A percentile compares a stretch with the other conserved stretches of the same genome.
Conservation (phyloP, 129 eudicot genomes). For the sunflower (Helianthus annuus) region DNA sequence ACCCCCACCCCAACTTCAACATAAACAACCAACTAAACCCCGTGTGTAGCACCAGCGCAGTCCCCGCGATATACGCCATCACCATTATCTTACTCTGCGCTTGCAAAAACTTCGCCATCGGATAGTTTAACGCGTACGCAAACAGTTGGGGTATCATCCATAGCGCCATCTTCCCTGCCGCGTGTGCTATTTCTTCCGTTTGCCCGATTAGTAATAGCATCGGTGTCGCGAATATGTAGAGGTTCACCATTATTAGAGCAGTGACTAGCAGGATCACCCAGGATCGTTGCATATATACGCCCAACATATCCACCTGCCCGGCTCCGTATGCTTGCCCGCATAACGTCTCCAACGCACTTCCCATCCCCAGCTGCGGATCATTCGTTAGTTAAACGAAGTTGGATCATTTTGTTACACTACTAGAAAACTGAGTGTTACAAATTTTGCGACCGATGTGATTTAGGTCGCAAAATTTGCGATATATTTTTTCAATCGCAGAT, state of each 20-base stretch:
- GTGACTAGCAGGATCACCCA: slow-evolving; percentile 48
- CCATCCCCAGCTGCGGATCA: slow-evolving; percentile 51
- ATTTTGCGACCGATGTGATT: too few relatives aligned
- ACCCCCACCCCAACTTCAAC: slow-evolving; percentile 40
- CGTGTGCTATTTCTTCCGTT: slow-evolving; percentile 40
- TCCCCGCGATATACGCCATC: slow-evolving; percentile 37
- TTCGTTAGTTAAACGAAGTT: background rate
- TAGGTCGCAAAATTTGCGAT: too few relatives aligned
- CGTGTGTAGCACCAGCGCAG: slow-evolving; percentile 32
- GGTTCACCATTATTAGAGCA: slow-evolving; percentile 25
- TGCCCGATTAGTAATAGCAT: slow-evolving; percentile 47
- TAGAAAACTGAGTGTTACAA: too few relatives aligned
- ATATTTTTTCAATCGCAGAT: too few relatives aligned
- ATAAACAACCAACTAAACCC: slow-evolving; percentile 44
- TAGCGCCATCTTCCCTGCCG: slow-evolving; percentile 41
- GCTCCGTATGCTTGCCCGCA: slow-evolving; percentile 80
- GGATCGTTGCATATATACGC: slow-evolving; percentile 62
- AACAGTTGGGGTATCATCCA: slow-evolving; percentile 55
- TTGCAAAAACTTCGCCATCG: slow-evolving; percentile 52
- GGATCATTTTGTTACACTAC: too few relatives aligned
- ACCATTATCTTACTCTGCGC: slow-evolving; percentile 51
- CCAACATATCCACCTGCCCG: slow-evolving; percentile 51
- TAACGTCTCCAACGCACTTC: slow-evolving; percentile 60
- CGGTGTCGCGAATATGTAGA: slow-evolving; percentile 57
- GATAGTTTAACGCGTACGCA: slow-evolving; percentile 43